Conservation (phyloP, 805 yeast genomes). For the Metschnikowia cubensis region DNA sequence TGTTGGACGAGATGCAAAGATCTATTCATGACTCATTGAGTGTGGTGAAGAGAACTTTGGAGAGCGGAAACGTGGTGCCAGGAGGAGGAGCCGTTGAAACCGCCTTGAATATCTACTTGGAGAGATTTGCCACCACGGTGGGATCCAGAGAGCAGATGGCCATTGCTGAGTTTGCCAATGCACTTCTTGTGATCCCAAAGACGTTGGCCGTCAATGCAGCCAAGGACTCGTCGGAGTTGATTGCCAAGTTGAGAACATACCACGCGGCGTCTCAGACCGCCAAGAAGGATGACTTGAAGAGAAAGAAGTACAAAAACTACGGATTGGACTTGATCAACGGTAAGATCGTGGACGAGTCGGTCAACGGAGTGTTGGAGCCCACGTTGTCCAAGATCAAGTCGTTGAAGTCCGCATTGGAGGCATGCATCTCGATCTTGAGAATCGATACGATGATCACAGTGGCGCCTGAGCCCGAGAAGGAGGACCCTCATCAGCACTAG, state of each 20-base stretch:
- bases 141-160: constrained; percentile 98
- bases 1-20: constrained; percentile 97
- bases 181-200: constrained; percentile 89
- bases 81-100: constrained; percentile 99
- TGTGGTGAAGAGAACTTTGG: constrained; percentile 93
- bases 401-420: constrained; percentile 93
- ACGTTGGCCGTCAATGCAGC: constrained; percentile 97
- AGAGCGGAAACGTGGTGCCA: constrained; percentile 91
- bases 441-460: constrained; percentile 98
- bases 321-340: constrained; percentile 92
- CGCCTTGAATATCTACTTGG: constrained; percentile 90
- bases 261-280: constrained; percentile 94
- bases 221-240: constrained; percentile 90
- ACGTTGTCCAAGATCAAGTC: constrained; percentile 89
- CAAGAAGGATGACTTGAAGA: constrained; percentile 74
- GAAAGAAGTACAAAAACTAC: constrained; percentile 81
- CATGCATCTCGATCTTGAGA: constrained; percentile 94
- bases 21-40: constrained; percentile 90
- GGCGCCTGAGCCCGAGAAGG: constrained; percentile 90
- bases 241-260: constrained; percentile 92
- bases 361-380: constrained; percentile 91
- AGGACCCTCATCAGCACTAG: constrained; percentile 85
- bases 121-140: constrained; percentile 95
- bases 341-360: constrained; percentile 80
- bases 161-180: constrained; percentile 93